phyloP scores from a whole-genome alignment of 306 rosid genomes.

The Medicago ruthenica region DNA sequence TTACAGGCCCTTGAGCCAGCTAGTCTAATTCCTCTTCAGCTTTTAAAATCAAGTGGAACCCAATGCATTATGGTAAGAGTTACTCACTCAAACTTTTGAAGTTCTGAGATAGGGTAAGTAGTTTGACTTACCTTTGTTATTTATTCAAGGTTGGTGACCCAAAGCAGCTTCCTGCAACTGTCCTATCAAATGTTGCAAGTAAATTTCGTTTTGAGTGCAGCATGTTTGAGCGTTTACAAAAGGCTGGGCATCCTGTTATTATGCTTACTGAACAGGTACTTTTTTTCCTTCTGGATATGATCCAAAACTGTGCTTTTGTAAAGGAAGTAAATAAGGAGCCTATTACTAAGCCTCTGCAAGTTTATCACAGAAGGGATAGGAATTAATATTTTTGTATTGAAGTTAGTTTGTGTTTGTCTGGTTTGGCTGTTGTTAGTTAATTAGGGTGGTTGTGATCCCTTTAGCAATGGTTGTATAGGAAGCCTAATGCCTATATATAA shows the following conservation, averaged over 20 bases:
- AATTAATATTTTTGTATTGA: not conserved
- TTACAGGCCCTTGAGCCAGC: constrained; percentile 97
- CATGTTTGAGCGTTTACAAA: constrained; percentile 98
- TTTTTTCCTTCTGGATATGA: constrained; percentile 31
- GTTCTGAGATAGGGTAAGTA: constrained; percentile 37
- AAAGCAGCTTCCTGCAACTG: constrained; percentile 99
- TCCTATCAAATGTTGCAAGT: constrained; percentile 87
- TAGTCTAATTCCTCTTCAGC: constrained; percentile 95
- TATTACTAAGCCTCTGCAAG: not conserved
- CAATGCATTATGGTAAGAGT: constrained; percentile 86
- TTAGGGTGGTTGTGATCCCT: not conserved
- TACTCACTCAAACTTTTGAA: constrained; percentile 23
- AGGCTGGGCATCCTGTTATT: constrained; percentile 91
- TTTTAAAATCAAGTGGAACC: constrained; percentile 78
- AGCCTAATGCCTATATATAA: not conserved
- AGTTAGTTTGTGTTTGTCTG: not conserved
- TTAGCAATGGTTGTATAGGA: not conserved
- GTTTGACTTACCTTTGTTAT: constrained; percentile 50
- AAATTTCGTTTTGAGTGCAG: constrained; percentile 86
- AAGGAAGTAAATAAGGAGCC: not conserved
- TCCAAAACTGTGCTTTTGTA: constrained; percentile 19
- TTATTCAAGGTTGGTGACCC: constrained; percentile 94
- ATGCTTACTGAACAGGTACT: constrained; percentile 92
- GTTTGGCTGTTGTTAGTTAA: not conserved
- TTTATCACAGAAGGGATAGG: not conserved